Evolutionary conservation across 1,284 basidiomycete species (phyloP).

Genomic region (Neolentinus lepideus): DNA sequence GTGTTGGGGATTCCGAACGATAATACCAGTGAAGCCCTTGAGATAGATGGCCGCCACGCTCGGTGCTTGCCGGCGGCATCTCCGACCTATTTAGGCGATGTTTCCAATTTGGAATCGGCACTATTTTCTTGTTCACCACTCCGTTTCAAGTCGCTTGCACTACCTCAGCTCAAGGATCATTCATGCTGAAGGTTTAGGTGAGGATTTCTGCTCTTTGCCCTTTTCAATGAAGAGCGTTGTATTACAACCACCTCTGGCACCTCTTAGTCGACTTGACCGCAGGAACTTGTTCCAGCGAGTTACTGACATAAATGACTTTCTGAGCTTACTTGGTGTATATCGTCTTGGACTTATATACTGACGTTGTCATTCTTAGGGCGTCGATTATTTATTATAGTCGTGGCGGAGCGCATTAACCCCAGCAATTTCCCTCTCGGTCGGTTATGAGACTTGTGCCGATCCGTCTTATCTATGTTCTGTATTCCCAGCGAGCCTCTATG

Average conservation of each 20-base stretch:
- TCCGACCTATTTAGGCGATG: too few species aligned
- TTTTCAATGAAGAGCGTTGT: constrained; percentile 68
- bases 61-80: too few species aligned
- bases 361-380: not conserved
- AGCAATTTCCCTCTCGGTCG: not conserved
- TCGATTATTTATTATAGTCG: not conserved
- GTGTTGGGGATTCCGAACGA: not conserved
- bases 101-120: not conserved
- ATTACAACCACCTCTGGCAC: constrained; percentile 69
- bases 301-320: constrained; percentile 77
- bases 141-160: constrained; percentile 3
- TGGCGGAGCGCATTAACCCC: not conserved
- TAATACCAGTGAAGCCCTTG: too few species aligned
- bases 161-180: constrained; percentile 11
- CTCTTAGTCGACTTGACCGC: constrained; percentile 76
- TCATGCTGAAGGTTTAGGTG: not conserved
- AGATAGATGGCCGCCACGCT: not conserved
- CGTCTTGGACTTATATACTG: not conserved
- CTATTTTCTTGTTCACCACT: not conserved
- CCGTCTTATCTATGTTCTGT: not conserved
- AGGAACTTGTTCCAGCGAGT: constrained; percentile 35
- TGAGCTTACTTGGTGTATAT: constrained; percentile 6
- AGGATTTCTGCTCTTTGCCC: constrained; percentile 7
- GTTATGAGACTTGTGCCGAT: not conserved
- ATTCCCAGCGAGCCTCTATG: not conserved